Evolutionary conservation across 108 stramenopile genomes (phyloP).

Genomic region (Nitzschia putrida): DNA sequence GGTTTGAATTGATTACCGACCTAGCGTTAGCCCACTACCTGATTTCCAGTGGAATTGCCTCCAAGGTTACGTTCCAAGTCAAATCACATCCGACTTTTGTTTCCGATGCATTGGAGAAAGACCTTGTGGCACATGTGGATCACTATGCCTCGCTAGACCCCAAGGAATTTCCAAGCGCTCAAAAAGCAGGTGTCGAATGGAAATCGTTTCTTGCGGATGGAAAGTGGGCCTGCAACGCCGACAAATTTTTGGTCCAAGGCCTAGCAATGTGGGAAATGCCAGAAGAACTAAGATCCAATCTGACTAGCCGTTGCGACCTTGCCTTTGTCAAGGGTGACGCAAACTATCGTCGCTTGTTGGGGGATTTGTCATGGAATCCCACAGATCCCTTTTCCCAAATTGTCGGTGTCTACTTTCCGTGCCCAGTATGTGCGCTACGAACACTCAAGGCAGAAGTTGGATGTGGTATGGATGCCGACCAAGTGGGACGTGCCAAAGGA

Average conservation of each 20-base stretch:
- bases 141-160: constrained; percentile 61
- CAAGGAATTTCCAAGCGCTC: constrained; percentile 51
- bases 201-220: constrained; percentile 62
- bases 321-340: constrained; percentile 97
- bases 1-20: constrained; percentile 95
- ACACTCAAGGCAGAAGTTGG: constrained; percentile 95
- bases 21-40: constrained; percentile 89
- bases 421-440: constrained; percentile 86
- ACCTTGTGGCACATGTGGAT: constrained; percentile 80
- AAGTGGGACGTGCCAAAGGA: constrained; percentile 65
- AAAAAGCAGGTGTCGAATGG: constrained; percentile 81
- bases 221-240: constrained; percentile 85
- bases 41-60: constrained; percentile 75
- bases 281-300: constrained; percentile 57
- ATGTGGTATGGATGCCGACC: constrained; percentile 81
- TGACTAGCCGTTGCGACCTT: constrained; percentile 70
- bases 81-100: constrained; percentile 98
- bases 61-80: constrained; percentile 83
- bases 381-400: constrained; percentile 88
- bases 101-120: constrained; percentile 91
- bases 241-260: constrained; percentile 93
- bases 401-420: constrained; percentile 89
- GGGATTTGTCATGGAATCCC: constrained; percentile 88
- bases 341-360: constrained; percentile 92
- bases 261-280: constrained; percentile 94